Evolutionary conservation across 176 grass and related monocot species (phyloP).

Genomic region (Metroxylon sagu): DNA sequence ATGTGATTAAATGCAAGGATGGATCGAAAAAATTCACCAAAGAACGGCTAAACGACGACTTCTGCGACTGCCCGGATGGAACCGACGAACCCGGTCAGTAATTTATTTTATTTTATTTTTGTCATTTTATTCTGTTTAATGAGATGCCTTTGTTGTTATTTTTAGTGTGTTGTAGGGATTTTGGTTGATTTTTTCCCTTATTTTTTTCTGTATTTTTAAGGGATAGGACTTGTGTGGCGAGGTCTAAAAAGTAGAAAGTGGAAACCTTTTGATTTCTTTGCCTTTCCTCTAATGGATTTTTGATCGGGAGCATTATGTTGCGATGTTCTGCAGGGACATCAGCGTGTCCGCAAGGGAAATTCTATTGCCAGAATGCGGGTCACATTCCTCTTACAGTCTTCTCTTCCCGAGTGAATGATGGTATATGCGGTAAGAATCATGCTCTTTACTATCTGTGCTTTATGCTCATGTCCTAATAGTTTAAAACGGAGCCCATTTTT

Average conservation of each 20-base stretch:
- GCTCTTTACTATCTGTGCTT: too few relatives aligned
- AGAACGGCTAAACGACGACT: constrained; percentile 87
- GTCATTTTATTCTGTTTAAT: too few relatives aligned
- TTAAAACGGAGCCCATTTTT: too few relatives aligned
- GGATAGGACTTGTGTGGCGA: too few relatives aligned
- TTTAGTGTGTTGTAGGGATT: too few relatives aligned
- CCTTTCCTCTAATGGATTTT: neutral
- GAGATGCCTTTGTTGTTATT: too few relatives aligned
- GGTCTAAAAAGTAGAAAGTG: neutral
- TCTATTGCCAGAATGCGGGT: constrained; percentile 80
- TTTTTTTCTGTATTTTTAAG: neutral
- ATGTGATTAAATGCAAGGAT: constrained; percentile 85
- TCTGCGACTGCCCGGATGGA: constrained; percentile 91
- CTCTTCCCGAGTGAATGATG: constrained; percentile 87
- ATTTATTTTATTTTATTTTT: neutral
- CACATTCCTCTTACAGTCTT: constrained; percentile 68
- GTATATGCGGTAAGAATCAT: constrained; percentile 73
- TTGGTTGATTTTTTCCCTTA: neutral
- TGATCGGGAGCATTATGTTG: neutral
- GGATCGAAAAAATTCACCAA: constrained; percentile 78
- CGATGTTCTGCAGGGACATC: constrained; percentile 50
- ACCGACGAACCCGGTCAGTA: constrained; percentile 89
- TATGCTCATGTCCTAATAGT: too few relatives aligned
- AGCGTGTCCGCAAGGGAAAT: constrained; percentile 88
- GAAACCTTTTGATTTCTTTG: neutral